Evolutionary conservation across 1,284 basidiomycete species (phyloP).

Genomic region (Prillingera fragicola): DNA sequence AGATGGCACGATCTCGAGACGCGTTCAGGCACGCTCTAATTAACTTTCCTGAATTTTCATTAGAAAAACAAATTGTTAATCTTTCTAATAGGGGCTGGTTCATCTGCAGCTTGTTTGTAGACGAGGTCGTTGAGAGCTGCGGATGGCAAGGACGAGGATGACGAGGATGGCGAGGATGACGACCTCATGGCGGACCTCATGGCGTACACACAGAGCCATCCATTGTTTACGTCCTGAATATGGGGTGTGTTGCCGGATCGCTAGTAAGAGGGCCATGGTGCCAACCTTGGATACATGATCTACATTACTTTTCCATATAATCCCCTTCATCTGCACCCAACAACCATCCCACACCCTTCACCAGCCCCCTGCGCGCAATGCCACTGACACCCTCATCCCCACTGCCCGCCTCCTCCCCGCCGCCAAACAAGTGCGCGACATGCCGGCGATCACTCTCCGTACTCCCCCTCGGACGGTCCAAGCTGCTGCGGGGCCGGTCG

Average conservation of each 20-base stretch:
- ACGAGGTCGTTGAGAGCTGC: too few relatives aligned
- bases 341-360: slow-evolving; percentile 48
- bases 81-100: too few relatives aligned
- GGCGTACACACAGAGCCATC: too few relatives aligned
- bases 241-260: too few relatives aligned
- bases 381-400: slow-evolving; percentile 38
- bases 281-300: too few relatives aligned
- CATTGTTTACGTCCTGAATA: too few relatives aligned
- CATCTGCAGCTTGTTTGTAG: too few relatives aligned
- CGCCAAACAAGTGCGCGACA: slow-evolving; percentile 28
- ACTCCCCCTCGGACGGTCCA: slow-evolving; percentile 1
- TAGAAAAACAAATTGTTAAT: background rate
- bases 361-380: slow-evolving; percentile 42
- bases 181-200: too few relatives aligned
- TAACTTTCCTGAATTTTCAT: background rate
- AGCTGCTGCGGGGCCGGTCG: background rate
- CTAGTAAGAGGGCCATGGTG: too few relatives aligned
- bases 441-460: slow-evolving; percentile 1
- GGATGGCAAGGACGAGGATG: too few relatives aligned
- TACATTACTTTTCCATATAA: too few relatives aligned
- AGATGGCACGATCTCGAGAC: background rate
- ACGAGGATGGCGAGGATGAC: too few relatives aligned
- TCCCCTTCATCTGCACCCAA: slow-evolving; percentile 43
- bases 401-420: slow-evolving; percentile 1
- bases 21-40: background rate